A percentile compares a stretch with the other conserved stretches of the same genome.
phyloP scores from a whole-genome alignment of 345 rosid genomes.

The Alliaria petiolata region DNA sequence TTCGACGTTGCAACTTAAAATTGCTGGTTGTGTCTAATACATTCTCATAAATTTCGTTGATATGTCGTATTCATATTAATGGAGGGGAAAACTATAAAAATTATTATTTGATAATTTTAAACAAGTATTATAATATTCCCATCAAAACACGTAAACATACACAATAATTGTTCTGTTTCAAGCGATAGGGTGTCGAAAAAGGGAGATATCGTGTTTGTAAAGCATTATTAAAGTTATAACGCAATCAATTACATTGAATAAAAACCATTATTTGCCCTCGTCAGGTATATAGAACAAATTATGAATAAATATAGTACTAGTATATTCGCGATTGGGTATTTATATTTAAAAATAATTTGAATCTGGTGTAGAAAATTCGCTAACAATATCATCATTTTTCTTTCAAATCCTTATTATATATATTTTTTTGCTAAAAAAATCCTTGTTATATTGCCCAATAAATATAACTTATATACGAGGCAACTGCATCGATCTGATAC shows the following conservation, averaged over 20 bases:
- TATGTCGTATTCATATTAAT: conserved; percentile 19
- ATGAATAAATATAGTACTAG: neutral
- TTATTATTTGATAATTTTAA: neutral
- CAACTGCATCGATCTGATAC: neutral
- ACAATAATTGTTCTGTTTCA: conserved; percentile 21
- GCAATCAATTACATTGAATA: conserved; percentile 19
- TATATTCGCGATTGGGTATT: neutral
- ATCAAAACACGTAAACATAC: conserved; percentile 23
- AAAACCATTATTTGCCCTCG: neutral
- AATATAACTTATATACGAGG: no score
- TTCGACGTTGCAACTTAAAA: conserved; percentile 10
- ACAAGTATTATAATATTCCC: neutral
- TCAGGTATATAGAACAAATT: neutral
- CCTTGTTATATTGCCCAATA: no score
- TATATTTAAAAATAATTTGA: neutral
- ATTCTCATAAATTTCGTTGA: conserved; percentile 3
- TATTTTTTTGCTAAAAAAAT: no score
- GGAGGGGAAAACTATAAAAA: neutral
- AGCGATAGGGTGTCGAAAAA: conserved; percentile 24
- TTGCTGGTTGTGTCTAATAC: neutral
- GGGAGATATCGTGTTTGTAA: conserved; percentile 18
- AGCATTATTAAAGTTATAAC: conserved; percentile 30
- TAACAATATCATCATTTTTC: no score
- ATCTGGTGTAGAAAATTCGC: neutral
- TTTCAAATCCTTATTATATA: no score